Base-by-base conservation (phyloP, 495 filamentous ascomycete species). In the Hypoxylon subgilvum region DNA sequence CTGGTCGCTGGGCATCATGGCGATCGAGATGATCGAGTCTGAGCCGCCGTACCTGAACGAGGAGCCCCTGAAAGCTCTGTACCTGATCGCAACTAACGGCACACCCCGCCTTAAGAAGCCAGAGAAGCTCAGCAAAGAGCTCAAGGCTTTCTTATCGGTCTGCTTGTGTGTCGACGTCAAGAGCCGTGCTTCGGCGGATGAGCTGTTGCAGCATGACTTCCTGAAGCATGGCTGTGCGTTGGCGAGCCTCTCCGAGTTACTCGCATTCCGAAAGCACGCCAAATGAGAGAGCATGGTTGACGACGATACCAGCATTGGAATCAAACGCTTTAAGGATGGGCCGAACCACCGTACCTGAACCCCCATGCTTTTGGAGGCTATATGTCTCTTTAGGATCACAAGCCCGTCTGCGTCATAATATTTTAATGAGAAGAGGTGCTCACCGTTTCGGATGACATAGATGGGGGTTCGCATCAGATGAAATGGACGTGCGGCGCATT, bases 11-110 rank as follows among this genome's bases (percentile, higher is more conserved):
- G 94, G 94, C 65, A 98, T 98, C 76, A 98, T 97, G 94, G 93
- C 94, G 32, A 98, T 98, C 63, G 94, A 98, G 78, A 96, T 98
- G 95, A 98, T 98, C 68, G 95, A 98, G 74, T 93, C 89, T 8
- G 94, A 98, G 69, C 94, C 94, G 5, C 94, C 94, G 0, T 97
- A 98, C 72, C 83, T 97, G 19, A 97, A 97, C 73, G 94, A 97
- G 73, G 93, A 97, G 74, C 94, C 94, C 0, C 83, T 98, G 25
- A 98, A 97, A 80, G 94, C 90, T 9, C 84, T 98, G 39, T 98
- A 95, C 66, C 84, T 97, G 30, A 97, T 98, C 67, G 94, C 94
- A 27, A 98, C 95, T 55, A 96, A 98, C 69, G 95, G 95, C 56
- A 97, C 95, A 4, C 94, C 94, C 9, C 86, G 91, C 14, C 82